Evolutionary conservation across 441 rosid genomes (phyloP), one percentile per base, ranked within the genome.

Genomic region (Raphanus hybrid): DNA sequence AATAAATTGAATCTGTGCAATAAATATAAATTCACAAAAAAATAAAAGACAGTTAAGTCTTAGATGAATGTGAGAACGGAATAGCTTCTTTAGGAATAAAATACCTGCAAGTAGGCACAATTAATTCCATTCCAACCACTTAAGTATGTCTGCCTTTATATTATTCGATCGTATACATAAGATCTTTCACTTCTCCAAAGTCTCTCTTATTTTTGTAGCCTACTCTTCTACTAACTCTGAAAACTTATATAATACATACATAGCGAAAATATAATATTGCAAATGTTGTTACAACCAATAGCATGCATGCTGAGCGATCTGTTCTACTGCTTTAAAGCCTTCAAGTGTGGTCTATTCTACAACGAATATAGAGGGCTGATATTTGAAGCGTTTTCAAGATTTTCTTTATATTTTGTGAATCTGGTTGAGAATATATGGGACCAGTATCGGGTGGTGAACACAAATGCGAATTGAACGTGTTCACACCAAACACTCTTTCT

Each of bases 401-500:
- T 20, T 57, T 54, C 3, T 54, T 20, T 57, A 57, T 50, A 16
- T 43, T 69, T 76, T 12, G 14, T 8, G 14, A 15, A 60, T 32
- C 23, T 75, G 67, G 45, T 41, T 39, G 78, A 39, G 37, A 67
- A 48, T 61, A 75, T 35, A 52, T 69, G 75, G 70, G 64, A 70
- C 65, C 70, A 26, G 70, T 63, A 26, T 70, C 12, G 58, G 70
- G 65, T 69, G 80, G 58, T 52, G 64, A 64, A 12, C 27, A 23
- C 67, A 41, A 50, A 69, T 52, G 59, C 23, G 48, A 69, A 76
- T 76, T 76, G 1, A 76, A 76, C 70, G 75, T 14, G 55, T 63
- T 37, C 45, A 18, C 74, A 76, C 59, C 64, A 50, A 23, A 58
- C 61, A 18, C 8, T 48, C 52, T 43, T 43, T 41, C 41, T 37